Percentiles rank a stretch among this genome's conserved stretches.
These are phyloP conservation scores for Pinus tabuliformis DNA, from an alignment of 75 land plant genomes.

Conservation along the genomic window DNA sequence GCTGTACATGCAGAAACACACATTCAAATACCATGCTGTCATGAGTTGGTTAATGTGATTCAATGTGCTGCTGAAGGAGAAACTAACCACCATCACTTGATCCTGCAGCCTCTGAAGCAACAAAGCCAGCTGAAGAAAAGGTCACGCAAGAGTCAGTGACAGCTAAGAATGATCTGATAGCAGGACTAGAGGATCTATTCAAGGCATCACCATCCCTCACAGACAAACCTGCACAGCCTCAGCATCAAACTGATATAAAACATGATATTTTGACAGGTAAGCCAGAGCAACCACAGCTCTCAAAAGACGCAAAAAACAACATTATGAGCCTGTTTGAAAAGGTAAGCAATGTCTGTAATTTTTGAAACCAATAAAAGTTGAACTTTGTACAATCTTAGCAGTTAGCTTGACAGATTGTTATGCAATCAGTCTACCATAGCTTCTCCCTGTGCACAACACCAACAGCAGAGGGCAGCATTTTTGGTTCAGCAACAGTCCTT, in stretches of 20 bases:
- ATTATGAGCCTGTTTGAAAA: slow-evolving; percentile 92
- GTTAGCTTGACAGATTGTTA: background rate
- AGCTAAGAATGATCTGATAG: slow-evolving; percentile 31
- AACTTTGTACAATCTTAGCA: background rate
- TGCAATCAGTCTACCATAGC: slow-evolving; percentile 59
- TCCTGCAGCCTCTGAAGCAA: slow-evolving; percentile 73
- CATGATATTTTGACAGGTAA: slow-evolving; percentile 14
- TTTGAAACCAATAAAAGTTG: background rate
- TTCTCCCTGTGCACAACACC: slow-evolving; percentile 81
- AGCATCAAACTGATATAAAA: slow-evolving; percentile 24
- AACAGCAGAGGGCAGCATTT: slow-evolving; percentile 78
- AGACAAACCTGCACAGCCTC: slow-evolving; percentile 17
- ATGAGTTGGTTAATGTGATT: background rate
- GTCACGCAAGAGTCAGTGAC: slow-evolving; percentile 21
- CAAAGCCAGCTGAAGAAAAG: slow-evolving; percentile 33
- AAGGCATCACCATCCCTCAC: slow-evolving; percentile 41
- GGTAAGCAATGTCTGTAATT: slow-evolving; percentile 21
- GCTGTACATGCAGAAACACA: background rate
- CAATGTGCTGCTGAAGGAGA: background rate
- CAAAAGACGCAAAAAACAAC: slow-evolving; percentile 63
- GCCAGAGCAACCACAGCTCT: slow-evolving; percentile 37
- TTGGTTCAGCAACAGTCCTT: slow-evolving; percentile 82
- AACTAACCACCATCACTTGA: background rate
- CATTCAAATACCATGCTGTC: background rate
- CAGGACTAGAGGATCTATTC: slow-evolving; percentile 83